phyloP scores from a whole-genome alignment of 2,329 filamentous ascomycete species.

The Macrophomina phaseolina region DNA sequence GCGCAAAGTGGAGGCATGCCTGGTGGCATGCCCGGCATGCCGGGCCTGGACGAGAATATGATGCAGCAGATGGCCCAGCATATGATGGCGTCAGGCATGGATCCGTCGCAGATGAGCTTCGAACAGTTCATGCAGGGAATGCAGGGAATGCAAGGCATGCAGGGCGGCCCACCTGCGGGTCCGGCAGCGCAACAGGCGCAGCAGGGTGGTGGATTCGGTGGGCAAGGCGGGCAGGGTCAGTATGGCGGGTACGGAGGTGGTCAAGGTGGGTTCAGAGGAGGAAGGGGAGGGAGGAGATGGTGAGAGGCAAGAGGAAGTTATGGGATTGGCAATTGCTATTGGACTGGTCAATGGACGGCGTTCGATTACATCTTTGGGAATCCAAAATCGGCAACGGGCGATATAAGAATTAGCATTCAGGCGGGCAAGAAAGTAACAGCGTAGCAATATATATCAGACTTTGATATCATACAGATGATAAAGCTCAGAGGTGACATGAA shows the following conservation, averaged over 20 bases:
- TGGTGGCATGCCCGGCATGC: conserved; percentile 42
- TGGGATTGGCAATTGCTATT: background rate
- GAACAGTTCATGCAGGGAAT: conserved; percentile 60
- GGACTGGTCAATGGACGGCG: conserved; percentile 14
- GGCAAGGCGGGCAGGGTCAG: conserved; percentile 20
- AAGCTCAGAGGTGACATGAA: too few species aligned
- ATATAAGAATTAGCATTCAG: conserved; percentile 8
- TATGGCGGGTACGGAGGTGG: conserved; percentile 22
- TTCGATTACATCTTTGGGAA: background rate
- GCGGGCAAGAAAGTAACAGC: background rate
- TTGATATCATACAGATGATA: too few species aligned
- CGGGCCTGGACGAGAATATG: conserved; percentile 60
- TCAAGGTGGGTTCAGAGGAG: conserved; percentile 26
- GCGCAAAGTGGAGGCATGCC: conserved; percentile 30
- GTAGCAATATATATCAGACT: background rate
- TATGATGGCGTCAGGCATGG: conserved; percentile 61
- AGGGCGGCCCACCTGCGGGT: conserved; percentile 23
- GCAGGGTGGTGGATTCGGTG: conserved; percentile 22
- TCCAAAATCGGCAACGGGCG: background rate
- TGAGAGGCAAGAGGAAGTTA: background rate
- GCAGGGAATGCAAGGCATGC: conserved; percentile 42
- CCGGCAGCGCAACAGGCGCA: conserved; percentile 25
- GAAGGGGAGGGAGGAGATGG: conserved; percentile 24
- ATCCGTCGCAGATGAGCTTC: conserved; percentile 60
- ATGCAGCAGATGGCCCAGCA: conserved; percentile 64